A percentile compares a stretch with the other conserved stretches of the same genome.
Evolutionary conservation across 192 early-diverging fungal species (phyloP).

Genomic region (Kappamyces sp.): DNA sequence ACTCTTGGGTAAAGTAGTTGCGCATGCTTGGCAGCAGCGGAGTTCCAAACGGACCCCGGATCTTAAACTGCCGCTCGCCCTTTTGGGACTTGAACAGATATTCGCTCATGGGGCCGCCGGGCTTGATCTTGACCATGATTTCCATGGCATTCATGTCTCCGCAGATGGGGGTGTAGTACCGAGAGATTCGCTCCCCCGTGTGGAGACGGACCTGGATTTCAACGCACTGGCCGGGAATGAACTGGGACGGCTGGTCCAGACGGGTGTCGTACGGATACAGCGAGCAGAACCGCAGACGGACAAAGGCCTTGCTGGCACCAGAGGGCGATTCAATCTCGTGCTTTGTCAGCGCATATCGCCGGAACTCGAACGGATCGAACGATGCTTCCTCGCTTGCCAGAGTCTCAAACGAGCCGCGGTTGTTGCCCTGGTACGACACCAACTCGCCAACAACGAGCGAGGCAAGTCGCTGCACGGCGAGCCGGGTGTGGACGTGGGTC

Average conservation of each 20-base stretch:
- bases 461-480: conserved; percentile 30
- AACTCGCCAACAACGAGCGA: conserved; percentile 33
- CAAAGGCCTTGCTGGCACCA: conserved; percentile 3
- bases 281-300: conserved; percentile 28
- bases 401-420: conserved; percentile 2
- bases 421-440: conserved; percentile 4
- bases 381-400: neutral
- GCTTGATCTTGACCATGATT: conserved; percentile 19
- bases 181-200: conserved; percentile 22
- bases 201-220: conserved; percentile 29
- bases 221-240: conserved; percentile 36
- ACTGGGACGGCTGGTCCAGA: conserved; percentile 17
- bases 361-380: conserved; percentile 32
- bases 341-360: conserved; percentile 33
- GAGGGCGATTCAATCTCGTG: conserved; percentile 3
- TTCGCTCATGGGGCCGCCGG: conserved; percentile 11
- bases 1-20: no score
- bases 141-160: conserved; percentile 25
- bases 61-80: conserved; percentile 32
- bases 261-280: conserved; percentile 36
- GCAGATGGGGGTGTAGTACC: conserved; percentile 26
- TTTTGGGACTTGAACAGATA: conserved; percentile 25
- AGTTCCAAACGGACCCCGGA: conserved; percentile 35
- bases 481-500: conserved; percentile 33
- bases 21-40: conserved; percentile 19